phyloP scores from a whole-genome alignment of 2,329 filamentous ascomycete genomes.

The Onygena corvina region DNA sequence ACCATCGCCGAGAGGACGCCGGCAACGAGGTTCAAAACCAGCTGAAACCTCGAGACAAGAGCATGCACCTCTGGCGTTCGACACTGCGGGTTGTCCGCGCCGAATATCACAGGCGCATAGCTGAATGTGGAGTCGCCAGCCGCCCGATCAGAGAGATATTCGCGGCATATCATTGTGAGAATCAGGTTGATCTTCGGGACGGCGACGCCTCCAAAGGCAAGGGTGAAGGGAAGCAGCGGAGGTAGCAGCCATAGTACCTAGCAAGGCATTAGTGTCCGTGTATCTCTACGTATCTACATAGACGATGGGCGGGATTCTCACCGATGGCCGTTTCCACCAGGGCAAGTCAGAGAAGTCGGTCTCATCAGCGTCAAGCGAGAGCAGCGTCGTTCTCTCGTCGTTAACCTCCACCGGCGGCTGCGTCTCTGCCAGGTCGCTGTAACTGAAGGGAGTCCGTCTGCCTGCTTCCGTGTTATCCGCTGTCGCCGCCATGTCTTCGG shows the following conservation, averaged over 20 bases:
- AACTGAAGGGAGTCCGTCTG: not conserved
- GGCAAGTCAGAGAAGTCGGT: conserved; percentile 9
- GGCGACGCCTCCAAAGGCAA: conserved; percentile 74
- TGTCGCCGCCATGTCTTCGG: not conserved
- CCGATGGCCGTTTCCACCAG: conserved; percentile 40
- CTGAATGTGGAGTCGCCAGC: conserved; percentile 47
- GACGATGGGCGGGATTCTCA: conserved; percentile 21
- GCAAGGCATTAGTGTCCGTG: not conserved
- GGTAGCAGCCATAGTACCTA: conserved; percentile 73
- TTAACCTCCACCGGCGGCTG: not conserved
- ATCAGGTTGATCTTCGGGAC: conserved; percentile 84
- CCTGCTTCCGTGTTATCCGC: not conserved
- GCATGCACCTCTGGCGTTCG: conserved; percentile 66
- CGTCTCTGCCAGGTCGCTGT: not conserved
- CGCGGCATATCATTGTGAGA: conserved; percentile 66
- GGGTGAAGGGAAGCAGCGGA: conserved; percentile 67
- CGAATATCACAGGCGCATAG: conserved; percentile 53
- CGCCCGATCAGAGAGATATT: conserved; percentile 62
- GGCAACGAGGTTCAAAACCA: conserved; percentile 60
- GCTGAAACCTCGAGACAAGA: conserved; percentile 62
- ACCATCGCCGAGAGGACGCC: conserved; percentile 69
- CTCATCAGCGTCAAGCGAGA: not conserved
- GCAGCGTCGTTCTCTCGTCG: conserved; percentile 11
- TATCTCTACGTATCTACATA: not conserved
- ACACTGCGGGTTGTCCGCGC: conserved; percentile 65